phyloP scores from a whole-genome alignment of 2,329 filamentous ascomycete genomes.

The Penicillium sp. region DNA sequence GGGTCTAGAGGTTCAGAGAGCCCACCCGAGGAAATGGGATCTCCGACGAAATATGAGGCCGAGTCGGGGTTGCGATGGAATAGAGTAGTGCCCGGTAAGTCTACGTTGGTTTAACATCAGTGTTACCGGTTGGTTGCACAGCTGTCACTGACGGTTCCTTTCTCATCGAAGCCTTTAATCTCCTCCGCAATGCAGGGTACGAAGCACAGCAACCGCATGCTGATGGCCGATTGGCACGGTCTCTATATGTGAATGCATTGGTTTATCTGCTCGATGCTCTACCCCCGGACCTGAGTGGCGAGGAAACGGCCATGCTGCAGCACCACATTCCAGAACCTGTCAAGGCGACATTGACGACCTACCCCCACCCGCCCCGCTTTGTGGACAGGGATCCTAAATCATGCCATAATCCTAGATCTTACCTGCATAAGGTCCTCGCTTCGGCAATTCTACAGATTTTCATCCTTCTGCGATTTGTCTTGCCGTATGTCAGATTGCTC shows the following conservation, averaged over 20 bases:
- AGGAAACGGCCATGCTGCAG: constrained; percentile 33
- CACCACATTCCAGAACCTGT: constrained; percentile 27
- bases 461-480: constrained; percentile 59
- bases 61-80: constrained; percentile 39
- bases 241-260: constrained; percentile 39
- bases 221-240: constrained; percentile 35
- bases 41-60: constrained; percentile 28
- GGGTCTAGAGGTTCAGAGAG: constrained; percentile 15
- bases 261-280: constrained; percentile 41
- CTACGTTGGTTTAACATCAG: background rate
- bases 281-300: constrained; percentile 30
- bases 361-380: background rate
- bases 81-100: constrained; percentile 35
- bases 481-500: constrained; percentile 62
- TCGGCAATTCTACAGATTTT: constrained; percentile 60
- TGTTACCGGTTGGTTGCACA: background rate
- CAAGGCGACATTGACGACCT: constrained; percentile 16
- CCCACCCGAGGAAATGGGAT: constrained; percentile 7
- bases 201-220: constrained; percentile 36
- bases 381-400: background rate
- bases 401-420: constrained; percentile 36
- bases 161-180: constrained; percentile 31
- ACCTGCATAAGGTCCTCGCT: constrained; percentile 62
- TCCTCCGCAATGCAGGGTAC: constrained; percentile 37
- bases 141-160: constrained; percentile 2